These are phyloP conservation scores for Nicotiana undulata DNA, from an alignment of 257 asterid genomes.

Conservation along the genomic window DNA sequence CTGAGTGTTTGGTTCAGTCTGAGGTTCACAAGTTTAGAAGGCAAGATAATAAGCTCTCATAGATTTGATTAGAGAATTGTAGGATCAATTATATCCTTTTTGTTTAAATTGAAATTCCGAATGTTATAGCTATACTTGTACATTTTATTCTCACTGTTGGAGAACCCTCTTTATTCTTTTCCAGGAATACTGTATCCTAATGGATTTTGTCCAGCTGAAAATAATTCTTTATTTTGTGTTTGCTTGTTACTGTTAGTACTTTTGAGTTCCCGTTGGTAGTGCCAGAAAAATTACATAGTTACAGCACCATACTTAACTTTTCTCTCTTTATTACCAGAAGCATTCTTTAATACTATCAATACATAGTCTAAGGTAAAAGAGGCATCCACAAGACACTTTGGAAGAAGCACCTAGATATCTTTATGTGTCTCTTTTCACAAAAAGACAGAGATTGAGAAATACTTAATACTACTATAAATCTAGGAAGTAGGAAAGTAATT, in stretches of 20 bases:
- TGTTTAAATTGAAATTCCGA: background rate
- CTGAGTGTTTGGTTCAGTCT: background rate
- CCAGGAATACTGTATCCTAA: background rate
- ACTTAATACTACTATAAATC: background rate
- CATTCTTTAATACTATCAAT: background rate
- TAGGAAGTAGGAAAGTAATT: constrained; percentile 4
- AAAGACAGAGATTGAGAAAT: background rate
- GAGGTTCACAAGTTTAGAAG: background rate
- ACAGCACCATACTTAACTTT: background rate
- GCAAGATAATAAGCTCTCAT: background rate
- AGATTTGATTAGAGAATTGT: background rate
- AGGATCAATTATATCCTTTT: background rate
- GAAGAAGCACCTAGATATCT: constrained; percentile 4
- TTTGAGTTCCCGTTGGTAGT: background rate
- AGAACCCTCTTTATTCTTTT: background rate
- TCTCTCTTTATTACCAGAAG: background rate
- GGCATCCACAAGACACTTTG: background rate
- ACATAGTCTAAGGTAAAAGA: background rate
- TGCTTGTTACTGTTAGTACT: background rate
- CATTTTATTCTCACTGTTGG: background rate
- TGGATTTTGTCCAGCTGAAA: background rate
- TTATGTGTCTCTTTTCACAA: background rate
- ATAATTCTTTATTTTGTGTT: background rate
- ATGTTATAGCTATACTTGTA: background rate
- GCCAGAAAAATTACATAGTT: background rate